A percentile compares a stretch with the other conserved stretches of the same genome.
Evolutionary conservation across 164 flowering plant species (phyloP).

Genomic region (Santalum album): DNA sequence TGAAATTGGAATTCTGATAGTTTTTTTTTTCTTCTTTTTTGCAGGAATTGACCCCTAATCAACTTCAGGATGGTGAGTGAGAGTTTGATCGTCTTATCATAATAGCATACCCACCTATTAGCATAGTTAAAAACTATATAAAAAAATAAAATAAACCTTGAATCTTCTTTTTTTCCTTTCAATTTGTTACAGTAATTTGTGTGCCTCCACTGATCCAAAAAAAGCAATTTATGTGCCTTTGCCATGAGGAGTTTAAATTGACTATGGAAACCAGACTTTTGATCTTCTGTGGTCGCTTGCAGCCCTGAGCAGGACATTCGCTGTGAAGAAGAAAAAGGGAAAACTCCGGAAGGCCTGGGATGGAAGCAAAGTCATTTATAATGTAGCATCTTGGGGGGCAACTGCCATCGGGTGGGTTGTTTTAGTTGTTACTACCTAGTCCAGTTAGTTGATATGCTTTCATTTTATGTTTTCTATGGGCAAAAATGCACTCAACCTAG

Average conservation of each 20-base stretch:
- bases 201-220: too few species aligned
- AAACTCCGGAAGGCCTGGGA: conserved; percentile 91
- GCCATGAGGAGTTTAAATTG: too few species aligned
- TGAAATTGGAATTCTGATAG: background rate
- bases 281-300: conserved; percentile 11
- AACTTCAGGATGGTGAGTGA: conserved; percentile 83
- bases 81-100: background rate
- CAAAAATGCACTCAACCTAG: too few species aligned
- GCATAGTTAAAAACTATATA: too few species aligned
- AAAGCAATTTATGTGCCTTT: too few species aligned
- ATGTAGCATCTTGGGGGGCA: conserved; percentile 97
- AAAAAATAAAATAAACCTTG: too few species aligned
- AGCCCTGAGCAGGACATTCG: conserved; percentile 89
- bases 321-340: conserved; percentile 74
- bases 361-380: conserved; percentile 83
- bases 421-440: background rate
- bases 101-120: background rate
- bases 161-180: too few species aligned
- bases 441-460: background rate
- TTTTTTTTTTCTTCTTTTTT: conserved; percentile 16
- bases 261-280: conserved; percentile 3
- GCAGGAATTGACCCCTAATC: conserved; percentile 84
- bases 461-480: too few species aligned
- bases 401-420: conserved; percentile 86
- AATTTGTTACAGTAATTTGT: too few species aligned